A percentile compares a stretch with the other conserved stretches of the same genome.
phyloP scores from a whole-genome alignment of 2,329 filamentous ascomycete species.

The Microdochium paspali region DNA sequence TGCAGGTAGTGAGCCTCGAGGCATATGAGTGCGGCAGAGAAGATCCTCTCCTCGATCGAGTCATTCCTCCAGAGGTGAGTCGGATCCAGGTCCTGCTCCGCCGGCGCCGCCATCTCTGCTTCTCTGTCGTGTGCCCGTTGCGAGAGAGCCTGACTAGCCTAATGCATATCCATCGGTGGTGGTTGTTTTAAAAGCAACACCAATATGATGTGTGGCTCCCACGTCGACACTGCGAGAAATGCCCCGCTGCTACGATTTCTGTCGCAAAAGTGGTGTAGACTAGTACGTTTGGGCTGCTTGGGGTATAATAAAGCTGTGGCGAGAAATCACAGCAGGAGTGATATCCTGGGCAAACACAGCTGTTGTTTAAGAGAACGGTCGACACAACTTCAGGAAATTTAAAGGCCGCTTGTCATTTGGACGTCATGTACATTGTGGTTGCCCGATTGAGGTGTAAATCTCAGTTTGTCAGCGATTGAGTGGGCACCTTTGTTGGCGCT shows the following conservation, averaged over 20 bases:
- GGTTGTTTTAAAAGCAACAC: too few relatives aligned
- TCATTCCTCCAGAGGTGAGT: conserved; percentile 22
- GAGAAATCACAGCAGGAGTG: too few relatives aligned
- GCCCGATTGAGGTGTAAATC: not conserved
- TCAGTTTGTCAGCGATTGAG: not conserved
- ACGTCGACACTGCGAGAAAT: too few relatives aligned
- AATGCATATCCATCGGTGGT: not conserved
- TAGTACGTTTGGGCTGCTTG: too few relatives aligned
- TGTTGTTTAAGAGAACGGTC: too few relatives aligned
- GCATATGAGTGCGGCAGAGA: conserved; percentile 50
- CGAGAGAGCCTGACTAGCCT: not conserved
- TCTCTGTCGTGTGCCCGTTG: not conserved
- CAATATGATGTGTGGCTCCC: too few relatives aligned
- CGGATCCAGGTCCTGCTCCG: not conserved
- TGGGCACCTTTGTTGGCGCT: not conserved
- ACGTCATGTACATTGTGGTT: not conserved
- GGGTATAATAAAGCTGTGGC: too few relatives aligned
- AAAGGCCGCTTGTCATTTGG: not conserved
- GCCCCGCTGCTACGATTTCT: too few relatives aligned
- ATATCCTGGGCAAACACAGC: too few relatives aligned
- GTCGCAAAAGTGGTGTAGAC: too few relatives aligned
- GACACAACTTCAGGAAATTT: too few relatives aligned
- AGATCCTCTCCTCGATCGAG: conserved; percentile 55
- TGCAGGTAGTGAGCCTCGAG: conserved; percentile 53
- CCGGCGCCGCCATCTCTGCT: not conserved